Evolutionary conservation across 2,329 filamentous ascomycete species (phyloP).

Genomic region (Diaporthe helianthi): DNA sequence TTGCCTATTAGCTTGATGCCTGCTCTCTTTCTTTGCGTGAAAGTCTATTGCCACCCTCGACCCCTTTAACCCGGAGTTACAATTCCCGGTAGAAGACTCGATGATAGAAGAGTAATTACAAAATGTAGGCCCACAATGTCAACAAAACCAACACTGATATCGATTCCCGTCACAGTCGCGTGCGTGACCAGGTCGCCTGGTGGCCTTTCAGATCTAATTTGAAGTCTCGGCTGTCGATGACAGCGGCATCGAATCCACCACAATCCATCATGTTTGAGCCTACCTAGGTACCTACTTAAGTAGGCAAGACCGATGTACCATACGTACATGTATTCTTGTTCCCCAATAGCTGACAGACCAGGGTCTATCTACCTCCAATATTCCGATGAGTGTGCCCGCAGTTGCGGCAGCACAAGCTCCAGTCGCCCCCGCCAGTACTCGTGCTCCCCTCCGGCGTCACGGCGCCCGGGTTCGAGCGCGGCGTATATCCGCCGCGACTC

Average conservation of each 20-base stretch:
- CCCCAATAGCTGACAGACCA: background rate
- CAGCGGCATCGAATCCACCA: background rate
- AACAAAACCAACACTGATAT: background rate
- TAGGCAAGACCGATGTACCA: background rate
- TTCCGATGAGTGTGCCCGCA: slow-evolving; percentile 18
- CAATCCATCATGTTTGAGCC: background rate
- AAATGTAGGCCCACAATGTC: background rate
- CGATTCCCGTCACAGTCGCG: too few species aligned
- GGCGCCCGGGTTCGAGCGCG: slow-evolving; percentile 29
- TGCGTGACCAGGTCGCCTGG: background rate
- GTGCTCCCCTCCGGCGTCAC: slow-evolving; percentile 42
- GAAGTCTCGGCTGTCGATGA: background rate
- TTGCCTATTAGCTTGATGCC: background rate
- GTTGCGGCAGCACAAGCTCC: slow-evolving; percentile 41
- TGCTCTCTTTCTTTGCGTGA: background rate
- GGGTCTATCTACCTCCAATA: slow-evolving; percentile 27
- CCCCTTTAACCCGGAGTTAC: too few species aligned
- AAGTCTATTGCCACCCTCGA: too few species aligned
- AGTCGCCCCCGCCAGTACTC: slow-evolving; percentile 49
- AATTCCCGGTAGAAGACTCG: background rate
- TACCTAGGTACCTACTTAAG: too few species aligned
- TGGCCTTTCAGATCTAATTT: background rate
- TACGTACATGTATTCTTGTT: background rate
- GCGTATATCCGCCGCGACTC: slow-evolving; percentile 43
- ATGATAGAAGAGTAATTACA: background rate